phyloP scores from a whole-genome alignment of 2,329 filamentous ascomycete genomes.

The Fusarium stilboides region DNA sequence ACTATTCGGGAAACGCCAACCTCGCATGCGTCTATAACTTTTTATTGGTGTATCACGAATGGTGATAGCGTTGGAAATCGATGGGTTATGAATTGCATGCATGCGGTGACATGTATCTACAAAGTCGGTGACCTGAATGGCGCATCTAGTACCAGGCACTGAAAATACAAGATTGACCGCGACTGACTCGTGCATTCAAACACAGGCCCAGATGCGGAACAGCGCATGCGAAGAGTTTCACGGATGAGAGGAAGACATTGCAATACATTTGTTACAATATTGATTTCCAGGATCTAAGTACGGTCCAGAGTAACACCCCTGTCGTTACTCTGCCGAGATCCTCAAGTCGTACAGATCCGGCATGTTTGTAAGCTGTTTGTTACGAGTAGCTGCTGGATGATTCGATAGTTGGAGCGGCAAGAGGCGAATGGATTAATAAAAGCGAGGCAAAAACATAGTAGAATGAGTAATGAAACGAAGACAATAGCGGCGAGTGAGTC shows the following conservation, averaged over 20 bases:
- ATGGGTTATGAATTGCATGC: neutral
- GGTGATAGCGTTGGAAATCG: neutral
- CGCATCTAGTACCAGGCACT: neutral
- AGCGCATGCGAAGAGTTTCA: neutral
- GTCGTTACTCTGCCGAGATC: slow-evolving; percentile 17
- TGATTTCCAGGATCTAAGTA: neutral
- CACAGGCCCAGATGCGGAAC: neutral
- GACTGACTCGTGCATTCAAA: slow-evolving; percentile 13
- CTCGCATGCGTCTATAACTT: no score
- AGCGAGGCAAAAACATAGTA: neutral
- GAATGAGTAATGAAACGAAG: neutral
- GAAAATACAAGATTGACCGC: neutral
- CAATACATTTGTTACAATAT: slow-evolving; percentile 2
- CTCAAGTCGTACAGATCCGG: slow-evolving; percentile 5
- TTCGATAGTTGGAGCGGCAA: slow-evolving; percentile 17
- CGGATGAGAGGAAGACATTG: slow-evolving; percentile 23
- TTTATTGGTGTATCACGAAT: neutral
- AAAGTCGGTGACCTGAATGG: neutral
- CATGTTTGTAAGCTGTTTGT: slow-evolving; percentile 29
- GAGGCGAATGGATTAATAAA: slow-evolving; percentile 13
- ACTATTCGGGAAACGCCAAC: no score
- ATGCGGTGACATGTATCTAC: neutral
- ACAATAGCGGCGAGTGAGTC: slow-evolving; percentile 16
- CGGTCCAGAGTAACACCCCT: slow-evolving; percentile 1
- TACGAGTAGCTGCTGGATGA: neutral